A percentile compares a stretch with the other conserved stretches of the same genome.
Conservation (phyloP, 140 eudicot species). For the Erigeron philadelphicus region DNA sequence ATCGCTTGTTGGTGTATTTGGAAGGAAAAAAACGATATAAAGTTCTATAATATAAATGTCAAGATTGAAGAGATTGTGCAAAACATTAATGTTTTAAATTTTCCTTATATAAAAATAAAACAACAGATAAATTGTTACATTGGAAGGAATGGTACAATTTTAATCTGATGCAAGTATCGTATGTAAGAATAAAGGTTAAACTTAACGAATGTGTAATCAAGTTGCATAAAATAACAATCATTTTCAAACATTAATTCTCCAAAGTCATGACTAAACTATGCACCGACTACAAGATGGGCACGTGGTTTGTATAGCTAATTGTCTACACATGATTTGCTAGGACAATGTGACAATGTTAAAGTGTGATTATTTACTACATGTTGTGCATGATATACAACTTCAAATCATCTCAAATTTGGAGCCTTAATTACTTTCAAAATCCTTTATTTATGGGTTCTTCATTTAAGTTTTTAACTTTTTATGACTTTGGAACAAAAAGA, state of each 20-base stretch:
- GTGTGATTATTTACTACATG: constrained; percentile 2
- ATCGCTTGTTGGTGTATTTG: too few relatives aligned
- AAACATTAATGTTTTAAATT: too few relatives aligned
- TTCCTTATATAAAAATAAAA: too few relatives aligned
- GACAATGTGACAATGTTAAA: neutral
- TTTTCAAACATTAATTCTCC: neutral
- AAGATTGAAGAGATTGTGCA: too few relatives aligned
- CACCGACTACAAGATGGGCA: constrained; percentile 33
- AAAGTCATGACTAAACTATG: constrained; percentile 21
- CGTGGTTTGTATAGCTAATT: constrained; percentile 20
- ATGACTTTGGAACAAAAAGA: constrained; percentile 15
- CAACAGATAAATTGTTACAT: too few relatives aligned
- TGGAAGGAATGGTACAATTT: too few relatives aligned
- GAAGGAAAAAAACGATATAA: too few relatives aligned
- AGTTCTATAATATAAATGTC: too few relatives aligned
- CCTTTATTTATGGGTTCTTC: constrained; percentile 16
- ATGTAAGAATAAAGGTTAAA: too few relatives aligned
- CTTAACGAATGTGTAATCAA: too few relatives aligned
- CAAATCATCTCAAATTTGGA: constrained; percentile 7
- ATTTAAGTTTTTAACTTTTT: neutral
- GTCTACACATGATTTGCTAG: constrained; percentile 5
- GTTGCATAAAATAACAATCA: neutral
- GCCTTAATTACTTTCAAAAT: neutral
- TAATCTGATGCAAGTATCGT: too few relatives aligned
- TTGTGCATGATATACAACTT: constrained; percentile 12